Base-by-base conservation (phyloP, 148 eudicot species). In the Fagopyrum tataricum region DNA sequence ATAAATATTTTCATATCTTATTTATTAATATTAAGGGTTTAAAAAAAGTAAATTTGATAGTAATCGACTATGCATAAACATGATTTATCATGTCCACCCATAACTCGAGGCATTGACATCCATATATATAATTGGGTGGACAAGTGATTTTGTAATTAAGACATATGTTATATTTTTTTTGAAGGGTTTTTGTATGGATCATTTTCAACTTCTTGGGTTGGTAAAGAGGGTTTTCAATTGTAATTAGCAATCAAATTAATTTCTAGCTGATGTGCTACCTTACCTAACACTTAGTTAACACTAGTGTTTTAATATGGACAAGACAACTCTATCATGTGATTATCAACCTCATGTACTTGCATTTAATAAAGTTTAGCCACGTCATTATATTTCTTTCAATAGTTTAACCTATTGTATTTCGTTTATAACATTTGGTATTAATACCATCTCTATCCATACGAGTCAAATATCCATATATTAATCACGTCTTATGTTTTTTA, bases 241-340 rank as follows among this genome's bases (percentile, higher is more conserved):
- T 61, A 31, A 37, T 31, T 37, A 39, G 40, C 2, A 14, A 26
- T 5, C 5, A 24, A 10, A 62, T 13, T 11, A 14, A 64, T 46
- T 61, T 44, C 71, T 51, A 72, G 18, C 21, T 67, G 81, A 81
- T 81, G 81, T 51, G 73, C 76, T 73, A 72, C 52, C 75, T 52
- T 26, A 81, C 84, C 84, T 81, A 81, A 78, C 77, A 26, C 14
- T 7, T 64, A 13, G 37, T 31, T 31, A 31, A 31, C 0, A 31
- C 37, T 31, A 31, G 18, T 64, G 69, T 13, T 64, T 64, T 39
- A 64, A 13, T 39, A 64, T 64, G 69, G 69, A 64, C 69, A 64
- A 64, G 69, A 64, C 69, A 64, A 14, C 43, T 64, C 69, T 5
- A 26, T 55, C 24, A 61, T 12, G 37, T 55, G 74, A 75, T 46